Base-by-base conservation (phyloP, 345 rosid species). In the Eutrema yunnanense region DNA sequence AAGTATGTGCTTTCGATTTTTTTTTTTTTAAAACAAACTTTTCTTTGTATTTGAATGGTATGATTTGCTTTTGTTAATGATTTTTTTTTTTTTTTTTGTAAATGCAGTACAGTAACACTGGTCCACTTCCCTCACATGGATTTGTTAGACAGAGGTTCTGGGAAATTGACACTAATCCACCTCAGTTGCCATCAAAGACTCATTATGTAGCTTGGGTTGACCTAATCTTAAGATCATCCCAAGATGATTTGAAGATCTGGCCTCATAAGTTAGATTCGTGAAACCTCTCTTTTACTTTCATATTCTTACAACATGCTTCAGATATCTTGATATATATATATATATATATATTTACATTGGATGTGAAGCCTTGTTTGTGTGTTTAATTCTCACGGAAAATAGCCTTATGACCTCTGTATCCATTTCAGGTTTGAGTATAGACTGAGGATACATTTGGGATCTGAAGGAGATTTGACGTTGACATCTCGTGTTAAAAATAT, bases 191-290 rank as follows among this genome's bases (percentile, higher is more conserved):
- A 3, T 61, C 84, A 69, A 71, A 42, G 37, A n/a, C 81, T 8
- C 60, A 47, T 75, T 80, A 69, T 77, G 78, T 8, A 37, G 42
- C 97, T 16, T 82, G 67, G 6, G 66, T 91, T 78, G 96, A 93
- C 70, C 82, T 90, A 46, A 87, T 93, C 66, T 81, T 87, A 42
- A 85, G 70, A 76, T 83, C 81, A 49, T 82, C 90, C 62, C 80
- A 84, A 56, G 98, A 85, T 11, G 98, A 87, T 60, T 47, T 77
- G 61, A 91, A 89, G 81, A 82, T 85, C 61, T 93, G 98, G 96
- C 92, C 98, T 64, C 88, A 90, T 71, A 91, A 90, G 97, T 89
- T 75, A 77, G 76, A 43, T 44, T 60, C 69, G 67, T 69, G 41
- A 55, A 51, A 61, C 32, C 64, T 27, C 49, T 29, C n/a, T 34